Evolutionary conservation across 306 rosid genomes (phyloP).

Genomic region (Gastrolobium bilobum): DNA sequence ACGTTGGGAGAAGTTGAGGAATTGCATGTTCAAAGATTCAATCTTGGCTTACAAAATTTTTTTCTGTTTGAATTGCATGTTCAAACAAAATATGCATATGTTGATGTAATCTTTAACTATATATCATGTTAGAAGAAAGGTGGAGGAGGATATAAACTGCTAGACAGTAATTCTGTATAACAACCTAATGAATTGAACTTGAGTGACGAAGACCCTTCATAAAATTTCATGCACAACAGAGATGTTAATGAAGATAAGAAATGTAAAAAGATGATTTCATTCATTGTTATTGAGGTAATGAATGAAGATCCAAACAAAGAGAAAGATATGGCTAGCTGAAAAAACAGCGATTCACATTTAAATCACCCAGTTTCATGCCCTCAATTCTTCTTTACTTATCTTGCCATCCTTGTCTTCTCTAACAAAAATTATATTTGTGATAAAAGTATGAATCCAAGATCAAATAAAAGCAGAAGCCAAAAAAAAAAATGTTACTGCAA

Average conservation of each 20-base stretch:
- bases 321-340: background rate
- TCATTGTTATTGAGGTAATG: background rate
- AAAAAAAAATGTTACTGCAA: slow-evolving; percentile 1
- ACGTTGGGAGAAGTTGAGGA: background rate
- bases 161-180: background rate
- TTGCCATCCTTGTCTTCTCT: slow-evolving; percentile 62
- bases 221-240: background rate
- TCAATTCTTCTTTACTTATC: slow-evolving; percentile 78
- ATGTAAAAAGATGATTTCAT: background rate
- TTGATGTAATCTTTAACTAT: background rate
- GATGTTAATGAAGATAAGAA: background rate
- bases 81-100: background rate
- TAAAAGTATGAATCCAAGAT: too few relatives aligned
- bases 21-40: too few relatives aligned
- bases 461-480: too few relatives aligned
- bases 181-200: background rate
- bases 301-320: background rate
- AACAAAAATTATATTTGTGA: too few relatives aligned
- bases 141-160: background rate
- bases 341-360: background rate
- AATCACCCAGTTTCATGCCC: slow-evolving; percentile 38
- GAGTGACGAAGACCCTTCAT: background rate
- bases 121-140: background rate
- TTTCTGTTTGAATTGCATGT: too few relatives aligned
- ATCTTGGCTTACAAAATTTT: too few relatives aligned